Percentiles rank a stretch among this genome's conserved stretches.
These are phyloP conservation scores for Talaromyces amestolkiae DNA, from an alignment of 2,329 filamentous ascomycete genomes.

Conservation along the genomic window DNA sequence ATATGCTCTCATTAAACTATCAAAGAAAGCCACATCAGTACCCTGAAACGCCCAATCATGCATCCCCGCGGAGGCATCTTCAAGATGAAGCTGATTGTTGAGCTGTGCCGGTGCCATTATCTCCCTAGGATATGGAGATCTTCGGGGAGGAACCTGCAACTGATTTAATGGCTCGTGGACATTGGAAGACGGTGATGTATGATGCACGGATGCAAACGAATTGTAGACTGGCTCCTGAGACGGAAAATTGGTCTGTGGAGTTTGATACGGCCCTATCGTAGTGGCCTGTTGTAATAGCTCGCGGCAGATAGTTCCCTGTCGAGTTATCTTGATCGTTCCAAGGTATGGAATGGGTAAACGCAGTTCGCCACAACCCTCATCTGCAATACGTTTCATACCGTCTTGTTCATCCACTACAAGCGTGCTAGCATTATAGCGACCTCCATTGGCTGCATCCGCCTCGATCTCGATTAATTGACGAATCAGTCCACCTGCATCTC, in stretches of 20 bases:
- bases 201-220: too few species aligned
- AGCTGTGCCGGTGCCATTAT: background rate
- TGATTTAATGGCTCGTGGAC: too few species aligned
- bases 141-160: too few species aligned
- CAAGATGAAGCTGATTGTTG: too few species aligned
- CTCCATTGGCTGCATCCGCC: slow-evolving; percentile 11
- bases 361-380: slow-evolving; percentile 21
- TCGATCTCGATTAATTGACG: slow-evolving; percentile 24
- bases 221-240: too few species aligned
- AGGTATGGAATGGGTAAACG: slow-evolving; percentile 47
- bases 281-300: background rate
- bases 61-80: background rate
- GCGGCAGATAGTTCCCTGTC: background rate
- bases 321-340: slow-evolving; percentile 40
- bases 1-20: slow-evolving; percentile 4
- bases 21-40: background rate
- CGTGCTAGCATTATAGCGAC: background rate
- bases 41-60: too few species aligned
- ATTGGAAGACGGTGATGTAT: too few species aligned
- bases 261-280: too few species aligned
- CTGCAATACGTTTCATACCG: too few species aligned
- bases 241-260: too few species aligned
- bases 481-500: background rate
- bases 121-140: too few species aligned
- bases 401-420: too few species aligned